Evolutionary conservation across 805 yeast genomes (phyloP).

Genomic region (Metschnikowia sp.): DNA sequence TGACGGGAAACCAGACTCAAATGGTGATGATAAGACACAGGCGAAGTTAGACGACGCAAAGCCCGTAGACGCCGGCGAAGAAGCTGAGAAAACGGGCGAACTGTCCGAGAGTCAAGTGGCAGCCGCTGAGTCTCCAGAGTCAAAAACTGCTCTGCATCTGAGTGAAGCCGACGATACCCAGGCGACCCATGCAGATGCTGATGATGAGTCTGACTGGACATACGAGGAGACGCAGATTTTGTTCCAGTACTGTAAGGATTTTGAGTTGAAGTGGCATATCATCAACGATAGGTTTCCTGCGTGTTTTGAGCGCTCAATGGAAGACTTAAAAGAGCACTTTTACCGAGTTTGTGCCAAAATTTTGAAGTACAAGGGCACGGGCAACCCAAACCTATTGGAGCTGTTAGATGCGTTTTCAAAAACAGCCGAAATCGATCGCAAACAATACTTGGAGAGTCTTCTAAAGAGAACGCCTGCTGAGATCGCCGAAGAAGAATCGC

Average conservation of each 20-base stretch:
- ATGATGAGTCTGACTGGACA: slow-evolving; percentile 52
- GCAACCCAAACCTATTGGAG: slow-evolving; percentile 49
- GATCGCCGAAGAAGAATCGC: slow-evolving; percentile 94
- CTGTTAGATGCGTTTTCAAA: slow-evolving; percentile 63
- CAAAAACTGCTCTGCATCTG: neutral
- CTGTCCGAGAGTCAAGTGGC: no score
- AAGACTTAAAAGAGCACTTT: slow-evolving; percentile 81
- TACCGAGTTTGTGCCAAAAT: slow-evolving; percentile 60
- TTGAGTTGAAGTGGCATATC: slow-evolving; percentile 65
- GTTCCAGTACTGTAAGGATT: slow-evolving; percentile 63
- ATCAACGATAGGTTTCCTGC: slow-evolving; percentile 58
- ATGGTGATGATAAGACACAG: no score
- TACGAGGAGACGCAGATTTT: slow-evolving; percentile 75
- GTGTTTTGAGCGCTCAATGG: slow-evolving; percentile 46
- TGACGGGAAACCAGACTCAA: no score
- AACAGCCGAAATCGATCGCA: slow-evolving; percentile 72
- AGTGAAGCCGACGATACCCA: neutral
- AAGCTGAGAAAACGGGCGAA: no score
- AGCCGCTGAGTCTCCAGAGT: neutral
- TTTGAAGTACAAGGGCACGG: slow-evolving; percentile 39
- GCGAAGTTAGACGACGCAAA: no score
- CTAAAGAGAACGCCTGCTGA: slow-evolving; percentile 90
- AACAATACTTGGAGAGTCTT: slow-evolving; percentile 71
- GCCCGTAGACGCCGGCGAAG: no score
- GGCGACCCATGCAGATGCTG: slow-evolving; percentile 23